phyloP scores from a whole-genome alignment of 2,329 filamentous ascomycete genomes.

The Tolypocladium ophioglossoides region DNA sequence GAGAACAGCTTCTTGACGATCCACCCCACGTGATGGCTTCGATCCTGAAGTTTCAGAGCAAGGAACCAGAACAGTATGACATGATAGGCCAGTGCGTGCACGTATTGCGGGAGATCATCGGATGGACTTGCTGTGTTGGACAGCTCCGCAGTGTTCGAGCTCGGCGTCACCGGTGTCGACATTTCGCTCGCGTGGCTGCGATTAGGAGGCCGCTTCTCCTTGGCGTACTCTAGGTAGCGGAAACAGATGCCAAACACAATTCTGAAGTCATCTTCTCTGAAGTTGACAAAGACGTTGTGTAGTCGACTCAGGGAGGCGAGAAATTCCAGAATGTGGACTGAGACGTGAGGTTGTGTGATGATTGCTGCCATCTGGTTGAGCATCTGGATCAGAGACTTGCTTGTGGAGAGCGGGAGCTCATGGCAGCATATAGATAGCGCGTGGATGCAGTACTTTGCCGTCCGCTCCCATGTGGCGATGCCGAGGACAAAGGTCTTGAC shows the following conservation, averaged over 20 bases:
- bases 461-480: slow-evolving; percentile 74
- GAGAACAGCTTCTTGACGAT: slow-evolving; percentile 80
- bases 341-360: slow-evolving; percentile 84
- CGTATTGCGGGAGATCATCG: slow-evolving; percentile 83
- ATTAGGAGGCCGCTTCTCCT: slow-evolving; percentile 49
- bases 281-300: slow-evolving; percentile 76
- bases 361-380: slow-evolving; percentile 91
- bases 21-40: slow-evolving; percentile 77
- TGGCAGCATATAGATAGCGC: slow-evolving; percentile 91
- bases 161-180: slow-evolving; percentile 15
- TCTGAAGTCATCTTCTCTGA: slow-evolving; percentile 83
- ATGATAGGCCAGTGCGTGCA: slow-evolving; percentile 88
- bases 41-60: slow-evolving; percentile 73
- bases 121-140: slow-evolving; percentile 21
- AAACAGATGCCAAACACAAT: slow-evolving; percentile 94
- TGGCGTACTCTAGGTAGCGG: slow-evolving; percentile 80
- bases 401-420: slow-evolving; percentile 79
- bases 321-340: slow-evolving; percentile 93
- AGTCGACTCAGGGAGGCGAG: slow-evolving; percentile 80
- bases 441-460: slow-evolving; percentile 88
- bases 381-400: slow-evolving; percentile 75
- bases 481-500: slow-evolving; percentile 79
- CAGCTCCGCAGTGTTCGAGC: slow-evolving; percentile 8
- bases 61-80: slow-evolving; percentile 97
- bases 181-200: slow-evolving; percentile 36